Base-by-base conservation (phyloP, 2,329 filamentous ascomycete genomes). In the Pseudogymnoascus sp. region DNA sequence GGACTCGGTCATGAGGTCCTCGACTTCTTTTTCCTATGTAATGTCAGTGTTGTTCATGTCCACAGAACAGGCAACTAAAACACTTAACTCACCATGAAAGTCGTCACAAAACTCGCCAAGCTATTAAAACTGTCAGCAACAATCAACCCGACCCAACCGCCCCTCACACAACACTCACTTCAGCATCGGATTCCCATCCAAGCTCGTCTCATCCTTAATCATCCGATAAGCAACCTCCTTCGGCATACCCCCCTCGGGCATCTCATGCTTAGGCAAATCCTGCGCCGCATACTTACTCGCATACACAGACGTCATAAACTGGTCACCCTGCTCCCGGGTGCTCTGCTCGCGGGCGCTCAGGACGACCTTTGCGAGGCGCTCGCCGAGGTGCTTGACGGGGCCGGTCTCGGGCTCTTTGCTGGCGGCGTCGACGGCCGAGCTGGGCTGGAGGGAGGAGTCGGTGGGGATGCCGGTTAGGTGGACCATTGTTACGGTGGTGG, bases 191-290 rank as follows among this genome's bases (percentile, higher is more conserved):
- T 93, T 96, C 63, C 92, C 92, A 74, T 97, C 93, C 62, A 97
- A 80, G 67, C 90, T 95, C 68, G 97, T 81, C 73, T 96, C 91
- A 75, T 97, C 93, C 80, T 91, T 93, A 81, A 97, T 97, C 90
- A 97, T 89, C 60, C 92, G 88, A 76, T 97, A 96, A n/a, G 93
- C 93, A 62, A 96, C 84, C 69, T 96, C 90, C 69, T 85, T 86
- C 51, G 93, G 93, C 93, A 97, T 96, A 77, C 96, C 90, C 18
- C 78, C 72, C 71, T 96, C 91, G 1, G 93, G 92, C 85, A 97
- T 97, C 78, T 92, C 88, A 72, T 89, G 81, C 72, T 83, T 85
- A 29, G 93, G 92, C 45, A 97, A 81, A 71, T 96, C 91, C 72
- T 89, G 80, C 34, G 84, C 83, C 21, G 93, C 93, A 73, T 91